These are phyloP conservation scores for Ophiostoma pallidulum DNA, from an alignment of 2,329 filamentous ascomycete species.

Conservation along the genomic window DNA sequence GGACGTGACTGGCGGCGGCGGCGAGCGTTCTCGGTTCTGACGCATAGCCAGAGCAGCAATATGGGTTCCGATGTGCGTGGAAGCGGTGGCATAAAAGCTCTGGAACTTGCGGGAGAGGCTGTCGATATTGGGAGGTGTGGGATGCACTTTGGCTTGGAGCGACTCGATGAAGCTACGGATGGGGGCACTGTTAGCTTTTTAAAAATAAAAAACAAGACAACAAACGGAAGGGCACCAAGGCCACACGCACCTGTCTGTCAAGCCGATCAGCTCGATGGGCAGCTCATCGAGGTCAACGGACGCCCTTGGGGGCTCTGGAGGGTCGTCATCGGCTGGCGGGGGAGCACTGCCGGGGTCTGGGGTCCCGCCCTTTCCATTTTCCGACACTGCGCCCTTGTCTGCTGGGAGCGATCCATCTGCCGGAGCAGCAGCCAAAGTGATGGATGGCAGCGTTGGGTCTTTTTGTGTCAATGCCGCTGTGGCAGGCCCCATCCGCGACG, in stretches of 20 bases:
- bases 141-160: slow-evolving; percentile 75
- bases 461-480: not conserved
- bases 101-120: slow-evolving; percentile 81
- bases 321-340: slow-evolving; percentile 33
- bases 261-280: slow-evolving; percentile 83
- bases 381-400: not conserved
- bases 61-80: slow-evolving; percentile 76
- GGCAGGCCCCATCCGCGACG: slow-evolving; percentile 17
- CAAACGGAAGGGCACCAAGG: no score
- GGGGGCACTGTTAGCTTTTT: slow-evolving; percentile 2
- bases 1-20: slow-evolving; percentile 43
- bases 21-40: slow-evolving; percentile 58
- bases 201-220: no score
- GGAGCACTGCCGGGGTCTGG: slow-evolving; percentile 36
- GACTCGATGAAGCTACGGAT: slow-evolving; percentile 77
- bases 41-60: slow-evolving; percentile 69
- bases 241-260: slow-evolving; percentile 68
- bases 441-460: slow-evolving; percentile 14
- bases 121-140: slow-evolving; percentile 73
- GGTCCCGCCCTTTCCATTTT: slow-evolving; percentile 15
- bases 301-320: slow-evolving; percentile 36
- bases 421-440: slow-evolving; percentile 14
- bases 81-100: slow-evolving; percentile 79
- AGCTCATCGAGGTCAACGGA: slow-evolving; percentile 77
- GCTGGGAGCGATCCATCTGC: not conserved